phyloP scores from a whole-genome alignment of 768 basidiomycete genomes.

The Rhizopogon roseolus region DNA sequence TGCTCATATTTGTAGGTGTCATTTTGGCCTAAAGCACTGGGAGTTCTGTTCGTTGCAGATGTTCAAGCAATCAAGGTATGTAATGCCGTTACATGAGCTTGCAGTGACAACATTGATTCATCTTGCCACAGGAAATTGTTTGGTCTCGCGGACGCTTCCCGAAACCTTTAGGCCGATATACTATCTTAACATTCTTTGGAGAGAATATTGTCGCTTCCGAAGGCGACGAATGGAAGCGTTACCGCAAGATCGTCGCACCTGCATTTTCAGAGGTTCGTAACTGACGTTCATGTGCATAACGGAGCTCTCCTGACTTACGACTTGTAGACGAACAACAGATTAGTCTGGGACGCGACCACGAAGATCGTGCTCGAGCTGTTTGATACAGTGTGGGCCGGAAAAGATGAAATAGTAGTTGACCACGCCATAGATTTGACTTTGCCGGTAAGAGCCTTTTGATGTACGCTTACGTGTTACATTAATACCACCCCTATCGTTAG shows the following conservation, averaged over 20 bases:
- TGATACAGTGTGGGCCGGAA: constrained; percentile 42
- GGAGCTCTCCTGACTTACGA: background rate
- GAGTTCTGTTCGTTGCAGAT: constrained; percentile 26
- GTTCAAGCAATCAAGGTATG: constrained; percentile 35
- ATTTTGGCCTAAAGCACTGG: constrained; percentile 7
- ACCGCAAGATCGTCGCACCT: constrained; percentile 58
- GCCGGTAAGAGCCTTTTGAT: constrained; percentile 32
- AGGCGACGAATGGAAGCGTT: constrained; percentile 61
- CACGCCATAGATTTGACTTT: constrained; percentile 50
- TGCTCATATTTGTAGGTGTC: background rate
- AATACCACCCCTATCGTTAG: constrained; percentile 21
- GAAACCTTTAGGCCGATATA: constrained; percentile 48
- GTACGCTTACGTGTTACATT: constrained; percentile 12
- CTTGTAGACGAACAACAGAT: constrained; percentile 18
- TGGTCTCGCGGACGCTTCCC: constrained; percentile 35
- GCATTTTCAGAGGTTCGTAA: constrained; percentile 42
- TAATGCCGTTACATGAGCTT: background rate
- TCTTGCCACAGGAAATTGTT: constrained; percentile 14
- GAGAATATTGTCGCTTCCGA: constrained; percentile 62
- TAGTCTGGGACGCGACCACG: constrained; percentile 45
- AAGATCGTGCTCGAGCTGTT: constrained; percentile 40
- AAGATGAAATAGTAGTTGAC: constrained; percentile 35
- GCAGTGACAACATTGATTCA: background rate
- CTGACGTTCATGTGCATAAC: background rate
- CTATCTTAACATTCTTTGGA: constrained; percentile 45